A percentile compares a stretch with the other conserved stretches of the same genome.
Conservation (phyloP, 1,284 basidiomycete species). For the Cryptococcus sp. region DNA sequence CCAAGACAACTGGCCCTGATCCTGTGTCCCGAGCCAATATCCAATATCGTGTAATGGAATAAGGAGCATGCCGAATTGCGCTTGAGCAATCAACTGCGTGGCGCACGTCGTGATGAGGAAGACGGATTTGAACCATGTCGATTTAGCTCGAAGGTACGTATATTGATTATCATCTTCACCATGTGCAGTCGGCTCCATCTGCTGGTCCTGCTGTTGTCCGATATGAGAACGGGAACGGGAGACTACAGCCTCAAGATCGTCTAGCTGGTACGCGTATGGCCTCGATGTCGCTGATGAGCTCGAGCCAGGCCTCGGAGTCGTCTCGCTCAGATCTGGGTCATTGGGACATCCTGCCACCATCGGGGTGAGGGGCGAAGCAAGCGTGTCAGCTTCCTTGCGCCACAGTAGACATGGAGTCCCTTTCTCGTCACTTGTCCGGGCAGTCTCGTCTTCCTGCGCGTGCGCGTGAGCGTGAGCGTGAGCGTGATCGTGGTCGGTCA, state of each 20-base stretch:
- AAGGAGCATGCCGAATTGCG: conserved; percentile 31
- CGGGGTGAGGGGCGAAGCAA: no score
- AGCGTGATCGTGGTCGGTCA: no score
- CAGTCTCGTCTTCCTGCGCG: no score
- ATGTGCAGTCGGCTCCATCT: no score
- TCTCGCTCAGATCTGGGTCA: background rate
- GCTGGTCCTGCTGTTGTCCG: no score
- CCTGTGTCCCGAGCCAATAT: conserved; percentile 21
- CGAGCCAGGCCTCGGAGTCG: background rate
- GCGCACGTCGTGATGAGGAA: conserved; percentile 28
- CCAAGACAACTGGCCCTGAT: conserved; percentile 32
- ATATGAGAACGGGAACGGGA: background rate
- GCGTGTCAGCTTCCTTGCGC: no score
- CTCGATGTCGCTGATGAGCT: no score
- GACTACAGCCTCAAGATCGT: background rate
- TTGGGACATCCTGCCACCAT: no score
- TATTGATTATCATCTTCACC: no score
- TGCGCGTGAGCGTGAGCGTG: no score
- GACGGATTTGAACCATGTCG: conserved; percentile 13
- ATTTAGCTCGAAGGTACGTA: conserved; percentile 4
- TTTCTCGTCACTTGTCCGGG: no score
- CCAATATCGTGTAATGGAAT: conserved; percentile 32
- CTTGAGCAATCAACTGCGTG: conserved; percentile 32
- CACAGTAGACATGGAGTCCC: no score
- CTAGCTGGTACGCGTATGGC: background rate